Conservation (phyloP, 1,284 basidiomycete species). For the Agaricales sp. region DNA sequence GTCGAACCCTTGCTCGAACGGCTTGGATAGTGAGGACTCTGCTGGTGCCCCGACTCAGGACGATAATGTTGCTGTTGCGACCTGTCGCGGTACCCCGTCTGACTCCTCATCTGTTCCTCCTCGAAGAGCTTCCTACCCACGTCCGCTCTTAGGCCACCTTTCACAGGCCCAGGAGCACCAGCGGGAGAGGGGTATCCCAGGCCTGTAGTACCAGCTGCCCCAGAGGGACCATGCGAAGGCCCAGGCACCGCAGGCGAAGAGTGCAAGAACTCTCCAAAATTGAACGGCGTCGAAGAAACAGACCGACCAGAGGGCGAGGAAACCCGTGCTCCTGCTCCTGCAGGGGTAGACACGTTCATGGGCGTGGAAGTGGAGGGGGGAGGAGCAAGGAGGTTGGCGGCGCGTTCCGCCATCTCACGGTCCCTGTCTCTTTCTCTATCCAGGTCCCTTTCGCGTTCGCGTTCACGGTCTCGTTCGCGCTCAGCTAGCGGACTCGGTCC, state of each 20-base stretch:
- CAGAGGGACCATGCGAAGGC: background rate
- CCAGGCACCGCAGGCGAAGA: constrained; percentile 52
- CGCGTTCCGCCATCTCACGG: too few species aligned
- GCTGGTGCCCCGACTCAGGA: constrained; percentile 1
- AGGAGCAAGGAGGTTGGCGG: too few species aligned
- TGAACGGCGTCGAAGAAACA: constrained; percentile 31
- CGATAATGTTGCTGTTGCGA: background rate
- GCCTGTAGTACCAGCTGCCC: constrained; percentile 15
- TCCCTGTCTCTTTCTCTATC: too few species aligned
- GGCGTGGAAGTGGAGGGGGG: too few species aligned
- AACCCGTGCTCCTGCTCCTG: constrained; percentile 28
- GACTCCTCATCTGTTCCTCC: constrained; percentile 53
- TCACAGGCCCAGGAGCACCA: constrained; percentile 24
- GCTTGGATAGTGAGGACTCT: too few species aligned
- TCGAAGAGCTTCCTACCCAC: constrained; percentile 62
- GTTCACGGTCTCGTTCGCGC: too few species aligned
- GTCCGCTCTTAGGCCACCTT: constrained; percentile 43
- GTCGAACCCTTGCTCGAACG: constrained; percentile 5
- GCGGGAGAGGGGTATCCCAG: constrained; percentile 13
- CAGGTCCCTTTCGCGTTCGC: too few species aligned
- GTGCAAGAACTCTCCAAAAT: constrained; percentile 63
- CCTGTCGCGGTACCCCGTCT: constrained; percentile 17
- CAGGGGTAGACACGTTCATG: constrained; percentile 10
- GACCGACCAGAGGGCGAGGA: constrained; percentile 13
- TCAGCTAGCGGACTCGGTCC: background rate